Evolutionary conservation across 768 basidiomycete species (phyloP).

Genomic region (Suillus cothurnatus): DNA sequence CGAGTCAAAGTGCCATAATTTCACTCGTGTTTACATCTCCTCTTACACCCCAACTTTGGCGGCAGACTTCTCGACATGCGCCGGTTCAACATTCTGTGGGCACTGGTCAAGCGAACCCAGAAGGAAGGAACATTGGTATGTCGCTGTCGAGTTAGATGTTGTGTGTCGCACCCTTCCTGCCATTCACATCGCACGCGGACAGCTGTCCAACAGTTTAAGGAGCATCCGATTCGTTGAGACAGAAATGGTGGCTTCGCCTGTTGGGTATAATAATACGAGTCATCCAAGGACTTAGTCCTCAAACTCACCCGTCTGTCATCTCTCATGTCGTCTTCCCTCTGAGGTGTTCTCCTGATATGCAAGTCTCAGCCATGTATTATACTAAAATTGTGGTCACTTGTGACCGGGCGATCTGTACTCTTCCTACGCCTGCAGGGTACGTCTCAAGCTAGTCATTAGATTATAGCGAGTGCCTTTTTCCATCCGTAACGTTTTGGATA

Average conservation of each 20-base stretch:
- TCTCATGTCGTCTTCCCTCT: too few relatives aligned
- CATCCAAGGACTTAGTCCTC: neutral
- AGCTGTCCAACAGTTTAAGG: neutral
- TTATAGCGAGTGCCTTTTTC: too few relatives aligned
- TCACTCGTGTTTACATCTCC: neutral
- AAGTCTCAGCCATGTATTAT: neutral
- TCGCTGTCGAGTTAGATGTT: neutral
- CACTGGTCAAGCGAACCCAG: neutral
- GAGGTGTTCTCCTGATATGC: too few relatives aligned
- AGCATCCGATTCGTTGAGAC: neutral
- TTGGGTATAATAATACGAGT: neutral
- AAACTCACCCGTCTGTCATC: neutral
- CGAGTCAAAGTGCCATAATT: neutral
- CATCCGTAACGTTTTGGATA: too few relatives aligned
- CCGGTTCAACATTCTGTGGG: neutral
- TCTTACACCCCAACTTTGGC: neutral
- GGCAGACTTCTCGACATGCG: neutral
- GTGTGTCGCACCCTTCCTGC: neutral
- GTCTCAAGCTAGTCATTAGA: too few relatives aligned
- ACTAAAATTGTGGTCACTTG: neutral
- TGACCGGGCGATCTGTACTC: neutral
- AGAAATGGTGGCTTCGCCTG: neutral
- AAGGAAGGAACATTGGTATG: neutral
- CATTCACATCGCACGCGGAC: neutral
- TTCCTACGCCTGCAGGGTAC: too few relatives aligned